Evolutionary conservation across 352 stramenopile genomes (phyloP), one percentile per base, ranked within the genome.

Genomic region (Phytophthora constricta): DNA sequence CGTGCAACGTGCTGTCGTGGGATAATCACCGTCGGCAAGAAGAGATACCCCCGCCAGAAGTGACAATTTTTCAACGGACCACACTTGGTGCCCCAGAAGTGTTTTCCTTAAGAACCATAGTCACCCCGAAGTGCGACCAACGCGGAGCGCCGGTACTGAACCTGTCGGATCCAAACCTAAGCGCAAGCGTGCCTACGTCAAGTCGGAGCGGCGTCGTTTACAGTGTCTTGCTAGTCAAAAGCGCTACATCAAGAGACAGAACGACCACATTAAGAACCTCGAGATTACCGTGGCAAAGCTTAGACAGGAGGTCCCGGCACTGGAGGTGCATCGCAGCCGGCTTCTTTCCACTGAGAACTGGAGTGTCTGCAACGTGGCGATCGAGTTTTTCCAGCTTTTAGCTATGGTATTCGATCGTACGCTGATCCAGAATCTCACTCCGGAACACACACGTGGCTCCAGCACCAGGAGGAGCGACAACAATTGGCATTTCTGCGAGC

Each of bases 401-500:
- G 7, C 16, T 19, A 51, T 19, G 45, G 20, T 10, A 51, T 51
- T 33, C 23, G 19, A 11, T 8, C 42, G 13, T 27, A 13, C 23
- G 13, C n/a, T 13, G 13, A 26, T 33, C 5, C 20, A 19, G 25
- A 28, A 33, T 31, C 45, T 3, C 19, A 7, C 41, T 47, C 3
- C 2, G 16, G 41, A 26, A 28, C 34, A 51, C 53, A 34, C 39
- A 25, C 16, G 17, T 50, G 3, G 17, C 14, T 34, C 20, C 50
- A 28, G 27, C 11, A 50, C 43, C 9, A 4, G 13, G 43, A 50
- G 43, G 14, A 50, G n/a, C 56, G 51, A 14, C 23, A 62, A 2
- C 63, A 73, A 22, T 43, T 70, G 14, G 56, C 31, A 14, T 77
- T 77, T 17, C 43, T 82, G 8, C 23, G 42, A 9, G 56, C 39